These are phyloP conservation scores for Dendrostoma leiphaemia DNA, from an alignment of 2,329 filamentous ascomycete species.

Conservation along the genomic window DNA sequence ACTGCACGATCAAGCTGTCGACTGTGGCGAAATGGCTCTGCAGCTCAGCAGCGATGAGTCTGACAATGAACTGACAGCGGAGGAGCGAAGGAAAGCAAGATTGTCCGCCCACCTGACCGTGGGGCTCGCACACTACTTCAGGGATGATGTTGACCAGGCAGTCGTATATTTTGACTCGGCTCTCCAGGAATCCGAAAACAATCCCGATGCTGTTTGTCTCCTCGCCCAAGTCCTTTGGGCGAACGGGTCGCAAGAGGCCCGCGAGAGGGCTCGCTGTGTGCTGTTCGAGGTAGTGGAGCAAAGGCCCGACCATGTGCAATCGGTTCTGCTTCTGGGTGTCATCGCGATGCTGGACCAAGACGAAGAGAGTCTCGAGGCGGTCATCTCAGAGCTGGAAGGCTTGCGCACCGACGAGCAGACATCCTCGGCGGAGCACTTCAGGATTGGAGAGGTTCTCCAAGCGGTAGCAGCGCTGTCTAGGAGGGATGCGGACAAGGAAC, in stretches of 20 bases:
- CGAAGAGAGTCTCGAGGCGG: slow-evolving; percentile 74
- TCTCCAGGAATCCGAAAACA: slow-evolving; percentile 70
- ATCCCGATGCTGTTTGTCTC: slow-evolving; percentile 82
- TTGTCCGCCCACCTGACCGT: slow-evolving; percentile 84
- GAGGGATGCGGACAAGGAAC: slow-evolving; percentile 45
- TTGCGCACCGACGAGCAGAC: slow-evolving; percentile 68
- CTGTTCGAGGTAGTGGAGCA: slow-evolving; percentile 78
- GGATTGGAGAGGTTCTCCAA: slow-evolving; percentile 73
- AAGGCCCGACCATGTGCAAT: slow-evolving; percentile 72
- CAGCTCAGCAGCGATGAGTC: slow-evolving; percentile 73
- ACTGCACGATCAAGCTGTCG: slow-evolving; percentile 66
- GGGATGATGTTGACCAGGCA: slow-evolving; percentile 62
- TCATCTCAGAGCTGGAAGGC: slow-evolving; percentile 71
- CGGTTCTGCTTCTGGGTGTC: slow-evolving; percentile 77
- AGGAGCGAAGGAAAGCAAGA: slow-evolving; percentile 67
- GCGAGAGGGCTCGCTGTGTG: slow-evolving; percentile 72
- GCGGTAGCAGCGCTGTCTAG: slow-evolving; percentile 64
- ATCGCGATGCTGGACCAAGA: slow-evolving; percentile 82
- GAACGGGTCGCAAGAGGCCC: slow-evolving; percentile 71
- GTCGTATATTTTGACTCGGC: slow-evolving; percentile 79
- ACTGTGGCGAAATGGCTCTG: slow-evolving; percentile 78
- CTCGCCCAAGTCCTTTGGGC: slow-evolving; percentile 93
- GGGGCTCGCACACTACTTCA: slow-evolving; percentile 78
- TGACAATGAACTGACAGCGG: slow-evolving; percentile 61
- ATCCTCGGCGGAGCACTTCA: slow-evolving; percentile 60